These are phyloP conservation scores for Pythium volutum DNA, from an alignment of 352 stramenopile genomes.

Conservation along the genomic window DNA sequence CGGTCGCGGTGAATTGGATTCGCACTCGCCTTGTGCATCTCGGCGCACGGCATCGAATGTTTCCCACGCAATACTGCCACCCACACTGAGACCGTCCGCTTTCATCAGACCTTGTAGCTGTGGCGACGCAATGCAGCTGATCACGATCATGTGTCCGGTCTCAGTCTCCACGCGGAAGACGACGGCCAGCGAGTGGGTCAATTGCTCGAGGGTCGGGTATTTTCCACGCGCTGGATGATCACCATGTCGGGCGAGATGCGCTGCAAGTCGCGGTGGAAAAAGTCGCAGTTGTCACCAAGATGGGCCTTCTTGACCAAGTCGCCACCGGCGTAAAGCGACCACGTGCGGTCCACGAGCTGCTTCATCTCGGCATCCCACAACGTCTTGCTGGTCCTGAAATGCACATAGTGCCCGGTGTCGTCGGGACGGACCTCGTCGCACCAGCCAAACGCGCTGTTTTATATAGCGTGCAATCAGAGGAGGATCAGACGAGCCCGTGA, in stretches of 20 bases:
- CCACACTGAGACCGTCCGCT: neutral
- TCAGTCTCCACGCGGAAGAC: constrained; percentile 11
- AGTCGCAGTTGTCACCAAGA: neutral
- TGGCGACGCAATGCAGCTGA: neutral
- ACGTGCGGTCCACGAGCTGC: neutral
- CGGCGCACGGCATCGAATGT: neutral
- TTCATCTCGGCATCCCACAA: neutral
- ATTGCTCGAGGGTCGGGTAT: constrained; percentile 6
- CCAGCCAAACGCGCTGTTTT: too few relatives aligned
- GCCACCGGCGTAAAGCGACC: neutral
- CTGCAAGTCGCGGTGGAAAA: constrained; percentile 19
- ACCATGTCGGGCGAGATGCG: constrained; percentile 9
- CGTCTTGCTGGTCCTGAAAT: constrained; percentile 6
- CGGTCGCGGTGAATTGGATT: neutral
- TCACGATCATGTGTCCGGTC: neutral
- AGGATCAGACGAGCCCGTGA: too few relatives aligned
- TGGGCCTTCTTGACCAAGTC: neutral
- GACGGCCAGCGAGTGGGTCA: constrained; percentile 14
- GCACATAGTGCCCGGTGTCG: neutral
- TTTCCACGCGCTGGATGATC: constrained; percentile 12
- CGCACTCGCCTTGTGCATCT: neutral
- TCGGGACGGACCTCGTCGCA: neutral
- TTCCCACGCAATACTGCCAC: constrained; percentile 12
- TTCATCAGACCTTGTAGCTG: neutral
- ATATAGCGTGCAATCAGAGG: too few relatives aligned